A percentile compares a stretch with the other conserved stretches of the same genome.
phyloP scores from a whole-genome alignment of 148 eudicot genomes.

The Chenopodium quinoa region DNA sequence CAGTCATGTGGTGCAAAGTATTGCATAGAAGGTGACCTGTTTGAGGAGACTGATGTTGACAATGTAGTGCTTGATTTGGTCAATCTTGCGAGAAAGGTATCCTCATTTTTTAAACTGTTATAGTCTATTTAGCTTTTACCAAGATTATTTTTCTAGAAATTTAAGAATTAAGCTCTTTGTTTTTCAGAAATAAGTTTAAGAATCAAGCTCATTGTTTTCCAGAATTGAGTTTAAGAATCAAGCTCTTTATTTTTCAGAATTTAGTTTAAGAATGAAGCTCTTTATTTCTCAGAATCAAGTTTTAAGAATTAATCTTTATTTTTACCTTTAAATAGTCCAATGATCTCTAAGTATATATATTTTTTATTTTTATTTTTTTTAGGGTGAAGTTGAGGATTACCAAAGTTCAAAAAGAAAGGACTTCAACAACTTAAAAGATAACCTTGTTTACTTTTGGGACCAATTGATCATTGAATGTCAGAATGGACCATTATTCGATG shows the following conservation, averaged over 20 bases:
- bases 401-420: slow-evolving; percentile 84
- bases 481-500: slow-evolving; percentile 90
- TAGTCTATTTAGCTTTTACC: background rate
- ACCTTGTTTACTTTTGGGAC: slow-evolving; percentile 82
- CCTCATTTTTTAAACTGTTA: slow-evolving; percentile 6
- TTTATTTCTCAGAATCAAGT: no score
- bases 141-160: background rate
- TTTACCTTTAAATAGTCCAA: background rate
- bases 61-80: slow-evolving; percentile 89
- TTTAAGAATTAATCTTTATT: background rate
- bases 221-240: no score
- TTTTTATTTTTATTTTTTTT: background rate
- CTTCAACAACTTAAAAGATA: slow-evolving; percentile 84
- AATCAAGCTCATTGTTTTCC: no score
- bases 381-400: slow-evolving; percentile 95
- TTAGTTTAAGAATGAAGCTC: no score
- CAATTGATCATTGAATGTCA: slow-evolving; percentile 79
- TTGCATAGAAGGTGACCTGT: slow-evolving; percentile 49
- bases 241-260: no score
- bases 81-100: slow-evolving; percentile 76
- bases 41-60: slow-evolving; percentile 87
- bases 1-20: slow-evolving; percentile 95
- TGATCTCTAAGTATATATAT: slow-evolving; percentile 8
- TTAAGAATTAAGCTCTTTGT: background rate
- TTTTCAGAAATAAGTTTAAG: no score